A percentile compares a stretch with the other conserved stretches of the same genome.
phyloP scores from a whole-genome alignment of 2,329 filamentous ascomycete species.

The Huntiella moniliformis region DNA sequence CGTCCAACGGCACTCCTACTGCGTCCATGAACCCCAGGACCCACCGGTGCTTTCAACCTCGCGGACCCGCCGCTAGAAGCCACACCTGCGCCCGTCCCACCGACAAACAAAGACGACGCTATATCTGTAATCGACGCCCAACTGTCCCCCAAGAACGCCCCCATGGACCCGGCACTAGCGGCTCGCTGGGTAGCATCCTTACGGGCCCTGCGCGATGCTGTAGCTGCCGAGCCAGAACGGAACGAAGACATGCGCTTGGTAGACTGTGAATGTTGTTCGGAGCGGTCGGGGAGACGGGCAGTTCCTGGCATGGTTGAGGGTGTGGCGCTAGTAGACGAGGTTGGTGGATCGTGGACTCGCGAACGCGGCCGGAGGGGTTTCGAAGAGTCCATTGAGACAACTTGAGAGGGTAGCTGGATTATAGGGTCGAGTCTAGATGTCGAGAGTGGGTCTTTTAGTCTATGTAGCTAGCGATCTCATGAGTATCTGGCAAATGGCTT shows the following conservation, averaged over 20 bases:
- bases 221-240: neutral
- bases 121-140: conserved; percentile 12
- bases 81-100: neutral
- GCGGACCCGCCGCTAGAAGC: too few species aligned
- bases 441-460: too few species aligned
- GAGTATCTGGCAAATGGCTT: too few species aligned
- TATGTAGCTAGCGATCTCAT: too few species aligned
- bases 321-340: neutral
- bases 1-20: conserved; percentile 4
- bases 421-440: neutral
- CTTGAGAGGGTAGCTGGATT: neutral
- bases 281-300: conserved; percentile 8
- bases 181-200: neutral
- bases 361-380: neutral
- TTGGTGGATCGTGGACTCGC: neutral
- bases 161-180: conserved; percentile 5
- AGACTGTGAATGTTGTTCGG: neutral
- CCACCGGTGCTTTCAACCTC: neutral
- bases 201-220: too few species aligned
- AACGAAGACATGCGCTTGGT: conserved; percentile 3
- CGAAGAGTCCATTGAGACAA: neutral
- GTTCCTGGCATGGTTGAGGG: conserved; percentile 10
- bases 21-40: neutral
- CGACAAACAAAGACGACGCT: conserved; percentile 8
- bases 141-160: conserved; percentile 9